Evolutionary conservation across 805 yeast species (phyloP), one percentile per base, ranked within the genome.

Genomic region (Candida tallmaniae): DNA sequence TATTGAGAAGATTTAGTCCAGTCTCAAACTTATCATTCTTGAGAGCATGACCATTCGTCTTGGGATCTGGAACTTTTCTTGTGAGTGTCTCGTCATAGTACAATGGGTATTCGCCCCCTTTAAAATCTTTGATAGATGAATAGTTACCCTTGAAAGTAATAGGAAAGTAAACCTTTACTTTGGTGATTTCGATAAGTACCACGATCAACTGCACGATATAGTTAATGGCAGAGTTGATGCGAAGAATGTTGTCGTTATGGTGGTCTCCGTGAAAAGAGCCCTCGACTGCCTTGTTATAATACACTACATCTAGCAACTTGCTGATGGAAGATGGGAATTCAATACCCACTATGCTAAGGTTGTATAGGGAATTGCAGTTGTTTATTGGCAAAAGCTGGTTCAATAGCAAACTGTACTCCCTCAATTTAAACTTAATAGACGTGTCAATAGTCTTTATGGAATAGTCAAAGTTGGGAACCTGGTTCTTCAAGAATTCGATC

Each of bases 311-410:
- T 7, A 62, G 46, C 10, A 65, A 32, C 20, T 61, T 62, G 19
- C 47, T 48, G 15, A 54, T 52, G 25, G 49, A 50, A 4, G 54
- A 34, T 1, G 71, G 71, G 33, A 65, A 60, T 31, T 60, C 64
- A 5, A 62, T 40, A 0, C 62, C 68, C 38, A 53, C 32, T 4
- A 66, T 61, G 19, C 46, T 45, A 34, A 60, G 56, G 7, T 44
- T 47, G n/a, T 53, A 44, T 2, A 58, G 30, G 16, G 45, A 38
- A 22, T 46, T 44, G 6, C 43, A 39, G 33, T 51, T 48, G 6
- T 45, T 54, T n/a, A 65, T 60, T 7, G 49, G 45, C 19, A 60
- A 41, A 4, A 56, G 48, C 23, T 56, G 56, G 28, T 36, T 43
- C 10, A 64, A 35, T 2, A 44, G 40, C 8, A 34, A 27, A 7